Percentiles rank a stretch among this genome's conserved stretches.
Conservation (phyloP, 1,284 basidiomycete genomes). For the Microbotryum silenes-acaulis region DNA sequence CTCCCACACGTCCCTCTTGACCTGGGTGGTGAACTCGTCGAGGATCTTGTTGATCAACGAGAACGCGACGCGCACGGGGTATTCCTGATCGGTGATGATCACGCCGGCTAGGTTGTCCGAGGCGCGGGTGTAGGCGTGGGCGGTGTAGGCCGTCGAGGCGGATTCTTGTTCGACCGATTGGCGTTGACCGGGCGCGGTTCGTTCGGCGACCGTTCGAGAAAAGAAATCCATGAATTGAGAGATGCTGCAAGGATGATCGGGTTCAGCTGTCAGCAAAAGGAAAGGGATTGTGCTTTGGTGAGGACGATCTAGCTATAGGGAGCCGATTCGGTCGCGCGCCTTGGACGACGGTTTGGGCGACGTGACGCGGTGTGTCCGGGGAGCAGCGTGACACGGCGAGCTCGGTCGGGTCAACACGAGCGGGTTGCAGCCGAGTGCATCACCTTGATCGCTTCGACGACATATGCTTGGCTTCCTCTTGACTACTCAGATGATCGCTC, state of each 20-base stretch:
- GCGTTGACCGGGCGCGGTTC: constrained; percentile 70
- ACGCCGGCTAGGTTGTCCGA: constrained; percentile 55
- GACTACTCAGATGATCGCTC: too few relatives aligned
- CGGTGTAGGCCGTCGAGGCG: constrained; percentile 58
- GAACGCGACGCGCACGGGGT: constrained; percentile 93
- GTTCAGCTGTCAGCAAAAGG: background rate
- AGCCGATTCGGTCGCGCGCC: too few relatives aligned
- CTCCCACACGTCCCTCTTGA: constrained; percentile 59
- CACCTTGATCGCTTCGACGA: too few relatives aligned
- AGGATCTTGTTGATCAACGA: constrained; percentile 83
- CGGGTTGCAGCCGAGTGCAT: too few relatives aligned
- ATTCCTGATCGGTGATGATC: constrained; percentile 90
- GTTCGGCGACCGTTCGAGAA: constrained; percentile 83
- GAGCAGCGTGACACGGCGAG: too few relatives aligned
- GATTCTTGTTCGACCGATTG: constrained; percentile 88
- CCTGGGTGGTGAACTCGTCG: constrained; percentile 81
- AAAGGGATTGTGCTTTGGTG: too few relatives aligned
- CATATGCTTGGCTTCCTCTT: too few relatives aligned
- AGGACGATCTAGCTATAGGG: too few relatives aligned
- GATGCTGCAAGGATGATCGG: constrained; percentile 42
- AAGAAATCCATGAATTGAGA: constrained; percentile 87
- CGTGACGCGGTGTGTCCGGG: too few relatives aligned
- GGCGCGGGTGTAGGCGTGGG: constrained; percentile 66
- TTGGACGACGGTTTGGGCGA: too few relatives aligned
- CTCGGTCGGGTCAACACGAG: too few relatives aligned